Conservation (phyloP, 2,329 filamentous ascomycete genomes). For the Neopestalotiopsis sp. region DNA sequence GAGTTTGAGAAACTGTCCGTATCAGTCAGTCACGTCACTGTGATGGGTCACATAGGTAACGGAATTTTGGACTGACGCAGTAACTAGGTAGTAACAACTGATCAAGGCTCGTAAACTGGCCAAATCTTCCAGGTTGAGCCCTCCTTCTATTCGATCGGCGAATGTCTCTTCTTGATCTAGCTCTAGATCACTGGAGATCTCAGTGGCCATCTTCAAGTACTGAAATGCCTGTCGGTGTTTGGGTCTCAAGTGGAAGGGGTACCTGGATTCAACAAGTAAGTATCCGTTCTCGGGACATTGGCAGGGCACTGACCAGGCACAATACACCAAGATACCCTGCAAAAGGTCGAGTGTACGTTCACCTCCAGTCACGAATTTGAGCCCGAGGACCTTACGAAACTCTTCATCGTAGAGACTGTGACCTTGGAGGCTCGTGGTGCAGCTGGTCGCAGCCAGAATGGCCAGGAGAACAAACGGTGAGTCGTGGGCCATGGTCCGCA, state of each 20-base stretch:
- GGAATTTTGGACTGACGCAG: slow-evolving; percentile 41
- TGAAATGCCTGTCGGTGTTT: slow-evolving; percentile 55
- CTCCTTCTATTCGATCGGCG: slow-evolving; percentile 4
- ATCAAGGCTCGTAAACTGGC: slow-evolving; percentile 53
- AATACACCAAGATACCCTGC: slow-evolving; percentile 63
- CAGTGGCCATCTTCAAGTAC: slow-evolving; percentile 58
- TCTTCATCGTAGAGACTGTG: slow-evolving; percentile 63
- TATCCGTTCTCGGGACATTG: neutral
- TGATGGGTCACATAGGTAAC: neutral
- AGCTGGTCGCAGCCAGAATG: slow-evolving; percentile 57
- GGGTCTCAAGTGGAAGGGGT: slow-evolving; percentile 59
- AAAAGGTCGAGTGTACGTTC: slow-evolving; percentile 63
- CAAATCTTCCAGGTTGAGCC: slow-evolving; percentile 36
- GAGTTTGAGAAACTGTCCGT: slow-evolving; percentile 41
- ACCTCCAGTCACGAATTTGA: slow-evolving; percentile 62
- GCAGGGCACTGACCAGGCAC: slow-evolving; percentile 53
- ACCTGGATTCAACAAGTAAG: slow-evolving; percentile 44
- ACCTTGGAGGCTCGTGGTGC: slow-evolving; percentile 53
- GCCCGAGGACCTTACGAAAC: slow-evolving; percentile 60
- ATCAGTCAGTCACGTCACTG: neutral
- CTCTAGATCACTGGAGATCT: slow-evolving; percentile 56
- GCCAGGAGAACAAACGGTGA: slow-evolving; percentile 61
- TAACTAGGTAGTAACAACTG: slow-evolving; percentile 48
- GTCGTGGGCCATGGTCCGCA: slow-evolving; percentile 48
- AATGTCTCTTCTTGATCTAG: slow-evolving; percentile 46